A percentile compares a stretch with the other conserved stretches of the same genome.
Evolutionary conservation across 163 green algal genomes (phyloP).

Genomic region (Scenedesmus sp.): DNA sequence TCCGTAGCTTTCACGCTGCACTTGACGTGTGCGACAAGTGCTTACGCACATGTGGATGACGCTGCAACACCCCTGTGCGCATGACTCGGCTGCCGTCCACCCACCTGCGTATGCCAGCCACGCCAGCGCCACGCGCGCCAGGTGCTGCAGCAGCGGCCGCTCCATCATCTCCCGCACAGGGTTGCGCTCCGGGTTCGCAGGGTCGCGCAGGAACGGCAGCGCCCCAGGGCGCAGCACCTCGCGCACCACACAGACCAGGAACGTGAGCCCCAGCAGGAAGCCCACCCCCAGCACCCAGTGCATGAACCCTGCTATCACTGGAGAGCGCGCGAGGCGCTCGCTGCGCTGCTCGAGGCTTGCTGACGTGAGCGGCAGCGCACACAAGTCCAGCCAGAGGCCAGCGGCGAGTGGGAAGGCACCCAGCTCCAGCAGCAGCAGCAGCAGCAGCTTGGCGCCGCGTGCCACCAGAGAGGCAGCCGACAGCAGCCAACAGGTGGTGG

Average conservation of each 20-base stretch:
- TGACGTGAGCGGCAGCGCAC: slow-evolving; percentile 65
- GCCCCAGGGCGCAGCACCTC: slow-evolving; percentile 75
- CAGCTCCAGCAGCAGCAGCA: slow-evolving; percentile 57
- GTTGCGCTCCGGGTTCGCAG: slow-evolving; percentile 73
- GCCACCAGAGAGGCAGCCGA: background rate
- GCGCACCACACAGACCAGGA: slow-evolving; percentile 65
- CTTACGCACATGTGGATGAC: no score
- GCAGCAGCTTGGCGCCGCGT: slow-evolving; percentile 42
- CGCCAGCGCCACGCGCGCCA: slow-evolving; percentile 56
- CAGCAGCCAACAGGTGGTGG: slow-evolving; percentile 33
- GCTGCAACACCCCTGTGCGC: no score
- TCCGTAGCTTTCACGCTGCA: no score
- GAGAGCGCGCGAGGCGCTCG: slow-evolving; percentile 46
- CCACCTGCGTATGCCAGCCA: slow-evolving; percentile 58
- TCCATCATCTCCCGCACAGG: slow-evolving; percentile 74
- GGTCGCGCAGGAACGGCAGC: slow-evolving; percentile 75
- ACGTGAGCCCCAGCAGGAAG: slow-evolving; percentile 73
- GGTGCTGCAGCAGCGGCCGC: slow-evolving; percentile 64
- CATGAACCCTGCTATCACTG: slow-evolving; percentile 65
- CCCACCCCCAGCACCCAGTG: slow-evolving; percentile 79
- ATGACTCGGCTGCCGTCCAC: no score
- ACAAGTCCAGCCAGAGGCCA: slow-evolving; percentile 76
- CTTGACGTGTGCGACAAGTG: no score
- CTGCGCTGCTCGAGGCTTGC: slow-evolving; percentile 48
- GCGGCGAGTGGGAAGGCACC: slow-evolving; percentile 58